These are phyloP conservation scores for Dendrobium huoshanense DNA, from an alignment of 106 monocot genomes.

Conservation along the genomic window DNA sequence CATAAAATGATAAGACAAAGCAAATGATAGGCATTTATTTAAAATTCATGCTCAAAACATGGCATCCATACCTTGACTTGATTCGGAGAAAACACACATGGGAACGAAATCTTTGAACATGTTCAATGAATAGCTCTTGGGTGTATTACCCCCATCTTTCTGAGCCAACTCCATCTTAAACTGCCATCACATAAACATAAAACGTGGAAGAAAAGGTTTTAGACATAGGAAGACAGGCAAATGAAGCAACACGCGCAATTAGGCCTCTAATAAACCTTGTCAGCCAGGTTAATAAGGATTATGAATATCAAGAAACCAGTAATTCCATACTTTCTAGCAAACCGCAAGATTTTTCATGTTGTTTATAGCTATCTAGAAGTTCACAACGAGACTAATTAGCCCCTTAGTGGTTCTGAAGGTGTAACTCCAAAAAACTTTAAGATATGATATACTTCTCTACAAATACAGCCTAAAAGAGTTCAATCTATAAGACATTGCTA, in stretches of 20 bases:
- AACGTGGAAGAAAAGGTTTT: background rate
- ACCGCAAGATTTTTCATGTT: background rate
- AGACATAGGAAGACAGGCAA: background rate
- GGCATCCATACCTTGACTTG: constrained; percentile 66
- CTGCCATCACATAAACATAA: constrained; percentile 29
- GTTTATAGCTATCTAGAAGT: background rate
- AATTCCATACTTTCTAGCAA: background rate
- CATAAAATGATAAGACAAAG: background rate
- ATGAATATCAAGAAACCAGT: background rate
- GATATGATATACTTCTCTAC: background rate
- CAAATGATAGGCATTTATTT: background rate
- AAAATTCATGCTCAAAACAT: background rate
- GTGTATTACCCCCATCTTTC: constrained; percentile 57
- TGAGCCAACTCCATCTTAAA: constrained; percentile 95
- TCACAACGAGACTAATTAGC: background rate
- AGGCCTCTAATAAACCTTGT: background rate
- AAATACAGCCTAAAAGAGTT: background rate
- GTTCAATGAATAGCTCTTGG: constrained; percentile 91
- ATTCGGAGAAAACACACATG: constrained; percentile 86
- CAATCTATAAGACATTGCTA: background rate
- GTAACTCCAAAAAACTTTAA: background rate
- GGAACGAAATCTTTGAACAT: constrained; percentile 99
- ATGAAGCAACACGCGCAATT: background rate
- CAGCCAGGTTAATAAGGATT: background rate
- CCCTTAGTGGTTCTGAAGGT: background rate